Evolutionary conservation across 192 early-diverging fungal species (phyloP).

Genomic region (Coemansia sp.): DNA sequence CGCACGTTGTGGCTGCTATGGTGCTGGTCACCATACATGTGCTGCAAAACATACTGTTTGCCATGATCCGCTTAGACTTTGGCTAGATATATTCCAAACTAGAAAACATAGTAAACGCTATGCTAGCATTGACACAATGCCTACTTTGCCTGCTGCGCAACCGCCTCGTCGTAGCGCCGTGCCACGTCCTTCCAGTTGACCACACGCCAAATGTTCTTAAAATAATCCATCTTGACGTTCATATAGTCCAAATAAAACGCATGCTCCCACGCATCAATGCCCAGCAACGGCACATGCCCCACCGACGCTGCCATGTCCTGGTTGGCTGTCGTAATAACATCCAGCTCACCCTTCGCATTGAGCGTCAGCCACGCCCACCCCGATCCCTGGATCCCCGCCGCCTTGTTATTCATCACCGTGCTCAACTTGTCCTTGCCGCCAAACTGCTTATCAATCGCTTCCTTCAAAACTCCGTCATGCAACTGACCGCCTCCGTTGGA

Average conservation of each 20-base stretch:
- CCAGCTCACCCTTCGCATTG: conserved; percentile 76
- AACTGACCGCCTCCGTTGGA: conserved; percentile 76
- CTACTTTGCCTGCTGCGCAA: conserved; percentile 9
- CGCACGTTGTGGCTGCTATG: conserved; percentile 65
- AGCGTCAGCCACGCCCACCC: conserved; percentile 98
- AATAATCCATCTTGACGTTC: conserved; percentile 95
- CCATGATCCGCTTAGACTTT: conserved; percentile 62
- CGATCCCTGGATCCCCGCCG: conserved; percentile 84
- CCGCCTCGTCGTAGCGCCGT: conserved; percentile 73
- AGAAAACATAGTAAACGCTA: neutral
- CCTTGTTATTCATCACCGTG: conserved; percentile 70
- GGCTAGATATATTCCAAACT: conserved; percentile 6
- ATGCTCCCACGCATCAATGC: conserved; percentile 95
- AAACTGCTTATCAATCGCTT: conserved; percentile 78
- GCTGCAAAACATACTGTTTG: conserved; percentile 69
- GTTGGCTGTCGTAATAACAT: conserved; percentile 86
- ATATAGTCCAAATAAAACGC: conserved; percentile 98
- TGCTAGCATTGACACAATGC: too few relatives aligned
- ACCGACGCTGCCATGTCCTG: conserved; percentile 69
- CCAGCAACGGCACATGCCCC: conserved; percentile 79
- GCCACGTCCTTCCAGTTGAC: conserved; percentile 98
- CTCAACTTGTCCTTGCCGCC: conserved; percentile 82
- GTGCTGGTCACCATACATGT: conserved; percentile 71
- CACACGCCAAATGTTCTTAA: conserved; percentile 92
- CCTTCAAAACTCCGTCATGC: conserved; percentile 59